Percentiles rank a stretch among this genome's conserved stretches.
Evolutionary conservation across 164 flowering plant genomes (phyloP).

Genomic region (Liriodendron chinense): DNA sequence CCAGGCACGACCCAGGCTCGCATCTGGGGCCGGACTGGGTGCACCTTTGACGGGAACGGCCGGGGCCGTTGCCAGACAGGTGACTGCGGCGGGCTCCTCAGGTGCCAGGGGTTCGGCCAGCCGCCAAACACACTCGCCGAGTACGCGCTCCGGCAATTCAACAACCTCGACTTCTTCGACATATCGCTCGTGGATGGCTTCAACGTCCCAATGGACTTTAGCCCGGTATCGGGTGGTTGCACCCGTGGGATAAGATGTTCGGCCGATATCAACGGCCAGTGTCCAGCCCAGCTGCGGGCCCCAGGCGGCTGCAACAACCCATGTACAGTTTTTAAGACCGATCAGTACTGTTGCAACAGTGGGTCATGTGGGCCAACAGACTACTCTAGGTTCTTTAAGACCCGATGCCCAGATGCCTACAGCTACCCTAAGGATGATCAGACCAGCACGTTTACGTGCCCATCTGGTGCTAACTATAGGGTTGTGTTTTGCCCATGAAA

Average conservation of each 20-base stretch:
- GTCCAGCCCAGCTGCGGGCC: slow-evolving; percentile 28
- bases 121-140: slow-evolving; percentile 37
- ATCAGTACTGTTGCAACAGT: slow-evolving; percentile 38
- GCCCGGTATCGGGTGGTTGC: slow-evolving; percentile 18
- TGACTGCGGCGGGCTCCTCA: slow-evolving; percentile 23
- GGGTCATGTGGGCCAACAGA: slow-evolving; percentile 37
- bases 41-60: slow-evolving; percentile 28
- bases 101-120: slow-evolving; percentile 23
- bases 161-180: slow-evolving; percentile 29
- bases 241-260: slow-evolving; percentile 13
- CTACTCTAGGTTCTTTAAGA: slow-evolving; percentile 48
- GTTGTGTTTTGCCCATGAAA: slow-evolving; percentile 47
- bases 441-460: slow-evolving; percentile 52
- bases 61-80: slow-evolving; percentile 32
- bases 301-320: slow-evolving; percentile 55
- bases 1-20: slow-evolving; percentile 28
- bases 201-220: slow-evolving; percentile 32
- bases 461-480: slow-evolving; percentile 54
- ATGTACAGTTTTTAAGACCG: slow-evolving; percentile 51
- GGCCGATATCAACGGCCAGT: slow-evolving; percentile 28
- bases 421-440: slow-evolving; percentile 58
- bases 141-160: slow-evolving; percentile 25
- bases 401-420: slow-evolving; percentile 49
- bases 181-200: slow-evolving; percentile 38
- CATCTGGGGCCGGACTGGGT: slow-evolving; percentile 34